Evolutionary conservation across 192 early-diverging fungal genomes (phyloP).

Genomic region (Backusella circina): DNA sequence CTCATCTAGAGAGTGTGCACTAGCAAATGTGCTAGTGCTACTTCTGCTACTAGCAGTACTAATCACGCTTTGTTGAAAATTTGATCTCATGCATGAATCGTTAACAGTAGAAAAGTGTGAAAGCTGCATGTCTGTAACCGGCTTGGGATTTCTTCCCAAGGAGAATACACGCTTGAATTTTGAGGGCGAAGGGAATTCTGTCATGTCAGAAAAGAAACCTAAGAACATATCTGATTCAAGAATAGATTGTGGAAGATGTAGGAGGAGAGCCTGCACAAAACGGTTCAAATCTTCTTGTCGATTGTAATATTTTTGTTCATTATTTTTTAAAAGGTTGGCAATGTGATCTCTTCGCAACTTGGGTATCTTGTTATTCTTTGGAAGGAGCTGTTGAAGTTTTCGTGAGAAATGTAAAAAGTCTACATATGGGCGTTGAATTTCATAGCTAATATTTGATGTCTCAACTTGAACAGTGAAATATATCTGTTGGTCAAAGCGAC

Average conservation of each 20-base stretch:
- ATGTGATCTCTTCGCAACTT: neutral
- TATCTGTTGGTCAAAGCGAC: neutral
- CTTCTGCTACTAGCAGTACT: neutral
- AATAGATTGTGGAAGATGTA: neutral
- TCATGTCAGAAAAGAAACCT: neutral
- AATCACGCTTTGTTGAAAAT: neutral
- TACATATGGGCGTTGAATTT: neutral
- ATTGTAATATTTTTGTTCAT: neutral
- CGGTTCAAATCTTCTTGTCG: neutral
- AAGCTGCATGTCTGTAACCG: neutral
- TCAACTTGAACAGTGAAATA: neutral
- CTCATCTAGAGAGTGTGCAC: neutral
- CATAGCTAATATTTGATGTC: neutral
- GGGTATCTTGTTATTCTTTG: neutral
- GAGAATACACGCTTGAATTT: neutral
- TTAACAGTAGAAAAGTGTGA: neutral
- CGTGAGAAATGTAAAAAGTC: neutral
- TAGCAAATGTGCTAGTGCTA: neutral
- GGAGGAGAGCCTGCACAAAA: neutral
- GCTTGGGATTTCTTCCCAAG: neutral
- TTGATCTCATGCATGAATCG: neutral
- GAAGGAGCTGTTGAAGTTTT: neutral
- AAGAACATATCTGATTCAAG: neutral
- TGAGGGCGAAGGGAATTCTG: neutral
- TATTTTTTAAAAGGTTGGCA: neutral